Conservation (phyloP, 495 filamentous ascomycete genomes). For the Penicillium cinerascens region DNA sequence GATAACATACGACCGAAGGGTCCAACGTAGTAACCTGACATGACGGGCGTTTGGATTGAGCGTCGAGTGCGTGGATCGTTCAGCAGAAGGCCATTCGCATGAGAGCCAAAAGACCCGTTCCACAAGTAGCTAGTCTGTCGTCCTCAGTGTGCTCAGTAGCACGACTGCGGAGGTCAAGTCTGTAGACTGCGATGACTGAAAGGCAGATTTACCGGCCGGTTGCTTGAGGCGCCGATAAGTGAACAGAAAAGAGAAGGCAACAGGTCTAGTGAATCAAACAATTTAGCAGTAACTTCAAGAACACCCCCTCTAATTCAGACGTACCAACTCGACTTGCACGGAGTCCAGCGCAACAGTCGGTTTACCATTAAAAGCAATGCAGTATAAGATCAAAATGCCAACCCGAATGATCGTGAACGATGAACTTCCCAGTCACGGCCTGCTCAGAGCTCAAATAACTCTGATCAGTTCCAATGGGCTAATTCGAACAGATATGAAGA, state of each 20-base stretch:
- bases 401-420: not conserved
- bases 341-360: not conserved
- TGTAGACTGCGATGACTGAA: not conserved
- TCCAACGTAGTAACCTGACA: conserved; percentile 44
- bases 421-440: not conserved
- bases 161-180: not conserved
- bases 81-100: conserved; percentile 7
- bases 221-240: not conserved
- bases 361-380: not conserved
- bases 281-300: not conserved
- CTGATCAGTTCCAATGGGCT: too few relatives aligned
- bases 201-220: not conserved
- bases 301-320: not conserved
- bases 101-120: not conserved
- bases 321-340: conserved; percentile 5
- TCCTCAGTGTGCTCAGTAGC: not conserved
- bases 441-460: not conserved
- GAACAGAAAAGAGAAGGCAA: not conserved
- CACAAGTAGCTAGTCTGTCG: not conserved
- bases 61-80: not conserved
- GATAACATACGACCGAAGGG: conserved; percentile 51
- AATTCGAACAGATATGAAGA: not conserved
- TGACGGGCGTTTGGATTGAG: conserved; percentile 20
- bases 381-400: not conserved
- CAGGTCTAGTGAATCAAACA: not conserved